Evolutionary conservation across 1,284 basidiomycete species (phyloP), one percentile per base, ranked within the genome.

Genomic region (Apiotrichum laibachii): DNA sequence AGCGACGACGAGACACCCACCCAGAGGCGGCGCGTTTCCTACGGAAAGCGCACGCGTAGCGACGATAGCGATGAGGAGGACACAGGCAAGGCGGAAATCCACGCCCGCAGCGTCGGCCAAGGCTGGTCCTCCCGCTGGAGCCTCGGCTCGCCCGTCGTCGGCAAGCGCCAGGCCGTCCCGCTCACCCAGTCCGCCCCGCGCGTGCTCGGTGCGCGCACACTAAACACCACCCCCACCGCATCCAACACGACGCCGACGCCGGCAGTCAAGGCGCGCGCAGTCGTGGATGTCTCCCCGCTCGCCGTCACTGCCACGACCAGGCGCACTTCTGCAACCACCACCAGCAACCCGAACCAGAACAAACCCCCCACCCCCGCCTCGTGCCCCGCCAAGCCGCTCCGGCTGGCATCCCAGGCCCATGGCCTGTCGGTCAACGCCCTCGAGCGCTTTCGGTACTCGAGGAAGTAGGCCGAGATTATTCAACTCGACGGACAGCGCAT

Each of bases 31-130:
- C 50, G 48, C n/a, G 34, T 39, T 8, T 12, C 16, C 19, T 57
- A 60, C 61, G 62, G 60, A 40, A 60, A 64, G 54, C 53, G 50
- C 16, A 26, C 48, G 5, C 65, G 67, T 13, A 58, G 63, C 33
- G 54, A 61, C 37, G 61, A 62, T 7, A 55, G 56, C 13, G 63
- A 66, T 15, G 66, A 67, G 4, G 66, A 67, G 4, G 61, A 67
- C n/a, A 64, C 56, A 16, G 63, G 63, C 31, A 7, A 7, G 26
- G 57, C 62, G 1, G 59, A 60, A 19, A 61, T 65, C 47, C 69
- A 65, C 26, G 72, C 72, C 0, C 68, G 69, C 56, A 55, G 59
- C 3, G 68, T 79, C 2, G 73, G 72, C 2, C 61, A 60, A 21
- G 71, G 69, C 1, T 78, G 77, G 77, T 39, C 49, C 2, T 26